Base-by-base conservation (phyloP, 2,329 filamentous ascomycete species). In the Amesomyces nigricolor region DNA sequence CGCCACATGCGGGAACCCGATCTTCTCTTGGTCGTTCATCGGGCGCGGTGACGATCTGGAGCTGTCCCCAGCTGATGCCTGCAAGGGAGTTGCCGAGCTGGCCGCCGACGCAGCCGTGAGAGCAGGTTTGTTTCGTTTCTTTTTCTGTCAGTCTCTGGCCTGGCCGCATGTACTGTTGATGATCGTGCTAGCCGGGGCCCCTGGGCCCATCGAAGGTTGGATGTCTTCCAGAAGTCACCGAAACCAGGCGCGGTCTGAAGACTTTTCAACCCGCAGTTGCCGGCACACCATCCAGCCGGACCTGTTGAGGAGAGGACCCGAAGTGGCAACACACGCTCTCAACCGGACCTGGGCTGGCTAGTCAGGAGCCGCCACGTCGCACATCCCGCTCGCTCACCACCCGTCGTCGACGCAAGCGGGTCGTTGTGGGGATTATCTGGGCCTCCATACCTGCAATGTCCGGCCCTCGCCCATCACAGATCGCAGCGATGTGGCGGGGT, bases 331-430 rank as follows among this genome's bases (percentile, higher is more conserved):
- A 47, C 17, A 43, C 26, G 43, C 48, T 39, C 43, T 53, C 29
- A 42, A 47, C 40, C 26, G 22, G 37, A 42, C 26, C 40, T 10
- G n/a, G 46, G 10, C 38, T 51, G 53, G 55, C 63, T 62, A 65
- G 38, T 65, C 54, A 62, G 48, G 45, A 50, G 44, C 46, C 38
- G 63, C 63, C 63, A 65, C 63, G 63, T 65, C 57, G 56, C 59
- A 51, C 54, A 47, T 49, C 53, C 55, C 49, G 45, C 57, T 53
- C 54, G 46, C 50, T 57, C 57, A 54, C 52, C 49, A 57, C 50
- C 54, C 51, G 26, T 45, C 52, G 29, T 37, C 26, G 14, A 51
- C 26, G 30, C 48, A 32, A 51, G 48, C 49, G 47, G 56, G 53
- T 48, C 51, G 50, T 53, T 30, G 38, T 53, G 52, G 56, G 58